A percentile compares a stretch with the other conserved stretches of the same genome.
phyloP scores from a whole-genome alignment of 305 asterid genomes.

The Fraxinus xanthoxyloides region DNA sequence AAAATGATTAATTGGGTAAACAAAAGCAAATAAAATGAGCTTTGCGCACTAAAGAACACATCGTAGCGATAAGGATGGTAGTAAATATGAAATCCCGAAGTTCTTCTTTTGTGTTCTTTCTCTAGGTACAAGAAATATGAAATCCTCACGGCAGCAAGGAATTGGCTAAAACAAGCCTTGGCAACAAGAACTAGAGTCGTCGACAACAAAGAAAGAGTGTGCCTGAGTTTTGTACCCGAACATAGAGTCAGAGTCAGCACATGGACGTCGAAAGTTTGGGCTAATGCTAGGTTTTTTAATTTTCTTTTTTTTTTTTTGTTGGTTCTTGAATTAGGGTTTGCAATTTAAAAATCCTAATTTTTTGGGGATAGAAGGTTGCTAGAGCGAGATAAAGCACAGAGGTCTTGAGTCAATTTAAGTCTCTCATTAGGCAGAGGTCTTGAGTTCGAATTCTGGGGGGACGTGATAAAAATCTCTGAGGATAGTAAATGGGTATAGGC shows the following conservation, averaged over 20 bases:
- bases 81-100: background rate
- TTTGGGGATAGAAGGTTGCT: background rate
- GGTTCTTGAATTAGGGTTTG: background rate
- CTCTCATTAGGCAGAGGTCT: too few species aligned
- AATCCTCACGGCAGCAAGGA: too few species aligned
- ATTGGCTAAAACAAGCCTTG: background rate
- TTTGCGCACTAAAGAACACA: background rate
- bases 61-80: background rate
- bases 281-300: background rate
- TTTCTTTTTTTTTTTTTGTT: too few species aligned
- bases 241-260: background rate
- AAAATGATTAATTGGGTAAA: background rate
- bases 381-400: background rate
- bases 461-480: too few species aligned
- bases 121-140: too few species aligned
- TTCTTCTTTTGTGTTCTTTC: background rate
- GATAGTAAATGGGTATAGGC: too few species aligned
- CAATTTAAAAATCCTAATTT: background rate
- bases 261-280: background rate
- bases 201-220: background rate
- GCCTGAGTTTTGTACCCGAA: background rate
- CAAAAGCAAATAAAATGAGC: background rate
- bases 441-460: too few species aligned
- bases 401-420: background rate
- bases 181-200: too few species aligned